phyloP scores from a whole-genome alignment of 2,329 filamentous ascomycete genomes.

The Fusarium fujikuroi region DNA sequence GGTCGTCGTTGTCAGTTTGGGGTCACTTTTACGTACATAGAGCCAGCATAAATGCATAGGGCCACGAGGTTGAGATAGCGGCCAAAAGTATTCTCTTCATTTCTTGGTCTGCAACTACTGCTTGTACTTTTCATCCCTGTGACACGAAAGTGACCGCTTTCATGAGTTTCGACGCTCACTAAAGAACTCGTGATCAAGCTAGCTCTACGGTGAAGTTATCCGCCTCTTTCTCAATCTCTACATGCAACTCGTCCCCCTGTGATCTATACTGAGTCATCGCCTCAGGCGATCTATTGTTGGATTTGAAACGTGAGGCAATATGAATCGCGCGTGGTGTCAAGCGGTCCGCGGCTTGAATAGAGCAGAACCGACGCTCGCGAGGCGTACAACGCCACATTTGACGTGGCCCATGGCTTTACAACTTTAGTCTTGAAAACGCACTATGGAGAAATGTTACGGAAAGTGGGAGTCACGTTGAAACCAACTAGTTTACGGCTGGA shows the following conservation, averaged over 20 bases:
- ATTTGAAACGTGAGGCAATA: not conserved
- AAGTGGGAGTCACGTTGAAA: not conserved
- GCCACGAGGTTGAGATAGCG: conserved; percentile 6
- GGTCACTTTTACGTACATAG: conserved; percentile 38
- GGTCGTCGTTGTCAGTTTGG: conserved; percentile 35
- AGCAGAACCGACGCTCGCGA: not conserved
- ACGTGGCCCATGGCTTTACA: not conserved
- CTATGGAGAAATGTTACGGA: not conserved
- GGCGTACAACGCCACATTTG: not conserved
- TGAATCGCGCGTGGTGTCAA: not conserved
- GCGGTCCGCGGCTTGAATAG: not conserved
- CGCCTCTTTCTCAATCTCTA: not conserved
- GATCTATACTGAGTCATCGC: not conserved
- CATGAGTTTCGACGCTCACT: not conserved
- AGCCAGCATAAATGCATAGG: conserved; percentile 23
- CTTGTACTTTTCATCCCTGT: conserved; percentile 17
- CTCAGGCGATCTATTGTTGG: not conserved
- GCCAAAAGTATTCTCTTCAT: conserved; percentile 36
- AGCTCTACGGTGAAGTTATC: not conserved
- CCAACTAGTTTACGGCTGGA: not conserved
- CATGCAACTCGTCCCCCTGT: not conserved
- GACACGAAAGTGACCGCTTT: not conserved
- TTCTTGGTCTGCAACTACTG: conserved; percentile 25
- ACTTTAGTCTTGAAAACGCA: not conserved
- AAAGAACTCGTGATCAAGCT: not conserved